Base-by-base conservation (phyloP, 176 grass and related monocot species). In the Pharus latifolius region DNA sequence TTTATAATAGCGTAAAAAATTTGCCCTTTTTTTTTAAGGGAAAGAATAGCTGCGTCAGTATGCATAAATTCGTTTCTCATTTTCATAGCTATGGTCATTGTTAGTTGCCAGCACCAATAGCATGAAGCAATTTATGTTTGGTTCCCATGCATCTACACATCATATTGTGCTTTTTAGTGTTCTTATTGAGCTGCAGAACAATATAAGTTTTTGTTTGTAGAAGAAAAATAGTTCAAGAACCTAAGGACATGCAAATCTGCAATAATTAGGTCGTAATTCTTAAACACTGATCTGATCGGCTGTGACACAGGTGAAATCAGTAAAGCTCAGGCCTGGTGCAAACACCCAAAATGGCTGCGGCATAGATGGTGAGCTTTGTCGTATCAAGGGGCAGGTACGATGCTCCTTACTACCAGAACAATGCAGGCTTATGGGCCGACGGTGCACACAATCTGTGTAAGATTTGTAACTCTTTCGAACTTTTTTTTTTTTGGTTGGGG, bases 381-480 rank as follows among this genome's bases (percentile, higher is more conserved):
- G 15, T 47, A 41, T 77, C 14, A 79, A 84, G 57, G 86, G 64
- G 17, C 80, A 84, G 27, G 80, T 83, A 42, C 56, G 60, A 24
- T 84, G 86, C 65, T 84, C 63, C 52, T 70, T 88, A 49, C 73
- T 84, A 44, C 86, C 80, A 3, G 86, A 88, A 43, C 86, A 84
- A 24, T 88, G 78, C 61, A 83, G 64, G 44, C 69, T 88, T 33
- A 79, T 88, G 26, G 86, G 86, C 5, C 56, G 64, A 47, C 75
- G 41, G 63, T 64, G 53, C 63, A 79, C 44, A 61, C 10, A 76
- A 60, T 30, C 17, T 35, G 29, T 38, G 16, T 20, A 35, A 60
- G 17, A 60, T 13, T 7, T 60, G 31, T 60, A 22, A 60, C 9
- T 20, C 31, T 34, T 60, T 37, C 30, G 18, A 30, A 20, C 56